phyloP scores from a whole-genome alignment of 371 early-diverging fungal genomes.

The Dinochytrium kinnereticum region DNA sequence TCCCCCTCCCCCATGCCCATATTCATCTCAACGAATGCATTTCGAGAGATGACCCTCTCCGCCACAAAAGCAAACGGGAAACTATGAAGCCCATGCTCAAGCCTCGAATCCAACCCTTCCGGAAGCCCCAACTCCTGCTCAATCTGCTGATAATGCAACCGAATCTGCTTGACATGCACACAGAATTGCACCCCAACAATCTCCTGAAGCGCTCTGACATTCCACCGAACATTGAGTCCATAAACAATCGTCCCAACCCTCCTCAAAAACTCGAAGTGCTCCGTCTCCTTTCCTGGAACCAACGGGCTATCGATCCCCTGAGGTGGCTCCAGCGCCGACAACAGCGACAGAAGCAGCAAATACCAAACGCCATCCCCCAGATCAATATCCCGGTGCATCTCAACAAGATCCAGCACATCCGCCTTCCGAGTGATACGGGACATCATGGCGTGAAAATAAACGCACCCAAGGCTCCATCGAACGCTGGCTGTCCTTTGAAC shows the following conservation, averaged over 20 bases:
- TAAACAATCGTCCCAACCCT: not conserved
- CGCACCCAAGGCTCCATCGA: slow-evolving; percentile 10
- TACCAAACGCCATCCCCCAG: slow-evolving; percentile 26
- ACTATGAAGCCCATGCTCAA: slow-evolving; percentile 61
- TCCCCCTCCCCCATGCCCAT: slow-evolving; percentile 12
- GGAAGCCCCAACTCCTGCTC: slow-evolving; percentile 57
- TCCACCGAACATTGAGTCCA: slow-evolving; percentile 13
- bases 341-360: slow-evolving; percentile 16
- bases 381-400: slow-evolving; percentile 16
- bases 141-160: slow-evolving; percentile 49
- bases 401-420: slow-evolving; percentile 22
- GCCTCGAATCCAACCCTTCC: slow-evolving; percentile 63
- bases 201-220: slow-evolving; percentile 51
- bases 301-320: not conserved
- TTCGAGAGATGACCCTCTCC: slow-evolving; percentile 53
- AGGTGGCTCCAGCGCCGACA: slow-evolving; percentile 5
- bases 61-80: slow-evolving; percentile 74
- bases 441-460: slow-evolving; percentile 12
- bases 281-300: not conserved
- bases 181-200: slow-evolving; percentile 74
- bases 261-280: not conserved
- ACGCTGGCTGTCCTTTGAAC: not conserved
- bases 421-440: not conserved
- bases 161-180: slow-evolving; percentile 59
- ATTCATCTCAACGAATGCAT: not conserved